Evolutionary conservation across 208 protist genomes (phyloP).

Genomic region (Leishmania tarentolae): DNA sequence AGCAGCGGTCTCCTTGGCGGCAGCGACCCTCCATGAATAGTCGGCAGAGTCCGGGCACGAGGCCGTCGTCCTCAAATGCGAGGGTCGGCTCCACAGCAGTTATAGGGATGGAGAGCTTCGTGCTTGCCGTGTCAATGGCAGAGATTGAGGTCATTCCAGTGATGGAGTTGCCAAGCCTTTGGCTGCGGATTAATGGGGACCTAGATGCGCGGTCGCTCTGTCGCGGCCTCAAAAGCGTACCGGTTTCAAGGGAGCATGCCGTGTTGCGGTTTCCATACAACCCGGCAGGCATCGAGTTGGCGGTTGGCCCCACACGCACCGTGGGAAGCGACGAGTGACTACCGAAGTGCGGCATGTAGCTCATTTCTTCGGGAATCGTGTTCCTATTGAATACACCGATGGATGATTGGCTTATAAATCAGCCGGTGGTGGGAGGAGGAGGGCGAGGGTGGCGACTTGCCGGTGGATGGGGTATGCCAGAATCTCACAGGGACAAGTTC

Average conservation of each 20-base stretch:
- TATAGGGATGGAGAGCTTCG: slow-evolving; percentile 78
- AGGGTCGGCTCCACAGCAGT: slow-evolving; percentile 69
- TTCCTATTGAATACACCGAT: not conserved
- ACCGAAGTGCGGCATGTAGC: slow-evolving; percentile 12
- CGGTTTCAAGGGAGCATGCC: slow-evolving; percentile 21
- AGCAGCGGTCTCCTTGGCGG: slow-evolving; percentile 70
- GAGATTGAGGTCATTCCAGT: slow-evolving; percentile 37
- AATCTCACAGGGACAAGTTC: too few species aligned
- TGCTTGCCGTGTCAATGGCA: slow-evolving; percentile 81
- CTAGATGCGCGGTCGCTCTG: slow-evolving; percentile 5
- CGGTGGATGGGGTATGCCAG: too few species aligned
- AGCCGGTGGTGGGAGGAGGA: too few species aligned
- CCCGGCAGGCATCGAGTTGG: slow-evolving; percentile 11
- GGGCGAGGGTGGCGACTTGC: too few species aligned
- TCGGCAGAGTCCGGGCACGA: slow-evolving; percentile 81
- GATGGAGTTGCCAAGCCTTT: not conserved
- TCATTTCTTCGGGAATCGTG: slow-evolving; percentile 6
- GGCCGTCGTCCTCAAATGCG: slow-evolving; percentile 74
- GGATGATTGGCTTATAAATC: not conserved
- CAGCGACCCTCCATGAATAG: slow-evolving; percentile 82
- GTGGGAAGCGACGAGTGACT: slow-evolving; percentile 15
- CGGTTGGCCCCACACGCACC: slow-evolving; percentile 17
- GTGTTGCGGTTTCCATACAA: slow-evolving; percentile 21
- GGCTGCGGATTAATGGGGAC: not conserved
- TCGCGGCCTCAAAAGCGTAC: slow-evolving; percentile 22